phyloP scores from a whole-genome alignment of 495 filamentous ascomycete species.

The Penicillium samsonianum region DNA sequence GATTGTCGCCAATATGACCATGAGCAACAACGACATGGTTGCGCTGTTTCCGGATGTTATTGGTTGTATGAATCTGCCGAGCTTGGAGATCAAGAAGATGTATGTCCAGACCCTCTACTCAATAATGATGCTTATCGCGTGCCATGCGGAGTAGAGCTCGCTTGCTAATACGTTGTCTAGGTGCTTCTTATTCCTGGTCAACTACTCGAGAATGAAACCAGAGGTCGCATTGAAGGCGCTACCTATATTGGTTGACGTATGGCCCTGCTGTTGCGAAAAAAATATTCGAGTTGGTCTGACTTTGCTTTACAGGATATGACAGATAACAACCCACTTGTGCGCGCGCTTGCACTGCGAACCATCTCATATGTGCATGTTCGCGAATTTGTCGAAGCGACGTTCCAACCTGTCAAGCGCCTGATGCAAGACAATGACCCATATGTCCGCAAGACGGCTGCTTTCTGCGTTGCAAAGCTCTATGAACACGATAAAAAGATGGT shows the following conservation, averaged over 20 bases:
- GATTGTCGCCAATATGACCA: conserved; percentile 99
- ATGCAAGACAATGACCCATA: conserved; percentile 91
- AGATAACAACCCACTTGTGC: conserved; percentile 87
- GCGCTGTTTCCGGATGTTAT: conserved; percentile 95
- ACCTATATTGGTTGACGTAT: conserved; percentile 78
- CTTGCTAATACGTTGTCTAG: conserved; percentile 47
- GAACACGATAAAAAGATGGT: conserved; percentile 92
- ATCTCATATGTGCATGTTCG: conserved; percentile 97
- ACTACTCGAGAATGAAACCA: conserved; percentile 92
- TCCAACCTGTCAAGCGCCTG: conserved; percentile 77
- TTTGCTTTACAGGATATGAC: conserved; percentile 74
- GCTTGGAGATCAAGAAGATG: conserved; percentile 99
- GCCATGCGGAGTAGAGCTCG: not conserved
- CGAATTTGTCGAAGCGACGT: conserved; percentile 91
- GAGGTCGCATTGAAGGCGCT: conserved; percentile 93
- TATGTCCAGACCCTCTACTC: conserved; percentile 44
- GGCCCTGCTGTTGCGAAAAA: conserved; percentile 21
- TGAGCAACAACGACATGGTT: conserved; percentile 99
- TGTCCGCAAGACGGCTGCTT: conserved; percentile 95
- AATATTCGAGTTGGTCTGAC: conserved; percentile 8
- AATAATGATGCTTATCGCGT: conserved; percentile 3
- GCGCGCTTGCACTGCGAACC: conserved; percentile 88
- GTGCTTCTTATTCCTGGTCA: conserved; percentile 97
- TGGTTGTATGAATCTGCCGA: conserved; percentile 88
- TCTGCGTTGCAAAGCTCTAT: conserved; percentile 96